Evolutionary conservation across 169 alveolate species (phyloP), one percentile per base, ranked within the genome.

Genomic region (Plasmodium inui): DNA sequence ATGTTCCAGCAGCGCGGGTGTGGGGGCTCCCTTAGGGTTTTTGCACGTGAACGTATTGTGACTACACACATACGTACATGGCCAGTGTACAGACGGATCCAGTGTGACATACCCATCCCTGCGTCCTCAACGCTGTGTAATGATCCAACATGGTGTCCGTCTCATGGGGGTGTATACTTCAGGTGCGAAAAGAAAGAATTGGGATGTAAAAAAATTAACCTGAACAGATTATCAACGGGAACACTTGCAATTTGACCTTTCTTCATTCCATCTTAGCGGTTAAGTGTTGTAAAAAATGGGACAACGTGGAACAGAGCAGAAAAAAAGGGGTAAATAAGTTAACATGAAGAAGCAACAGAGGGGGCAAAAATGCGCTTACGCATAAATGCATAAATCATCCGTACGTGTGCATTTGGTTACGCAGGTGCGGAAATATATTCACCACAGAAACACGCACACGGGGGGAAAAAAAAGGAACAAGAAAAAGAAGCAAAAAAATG

Each of bases 341-440:
- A 57, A 82, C 39, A 53, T 26, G 76, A 17, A 12, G 53, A 37
- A 44, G 41, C 39, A 22, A 37, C 57, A 84, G 41, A 14, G 17
- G 61, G 41, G 80, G 30, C 74, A 84, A n/a, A 72, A 84, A 84
- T 32, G 61, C 78, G 80, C 93, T 76, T 53, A 72, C 17, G 17
- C n/a, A 67, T n/a, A 55, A 55, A 55, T 55, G 71, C 4, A 17
- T 67, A 67, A 67, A 57, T 57, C 34, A 57, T 57, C 34, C 28
- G 44, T 34, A 76, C 61, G 85, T 86, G 93, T 76, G 86, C 93
- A 86, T 46, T 74, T 41, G 80, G 70, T 46, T 86, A 74, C 88
- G 82, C 93, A 86, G 41, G 50, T 55, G 70, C 37, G 37, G 37
- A 57, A 84, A 85, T 73, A 85, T 50, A 53, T 85, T 44, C 41